Percentiles rank a stretch among this genome's conserved stretches.
Conservation (phyloP, 257 asterid species). For the Vinca minor region DNA sequence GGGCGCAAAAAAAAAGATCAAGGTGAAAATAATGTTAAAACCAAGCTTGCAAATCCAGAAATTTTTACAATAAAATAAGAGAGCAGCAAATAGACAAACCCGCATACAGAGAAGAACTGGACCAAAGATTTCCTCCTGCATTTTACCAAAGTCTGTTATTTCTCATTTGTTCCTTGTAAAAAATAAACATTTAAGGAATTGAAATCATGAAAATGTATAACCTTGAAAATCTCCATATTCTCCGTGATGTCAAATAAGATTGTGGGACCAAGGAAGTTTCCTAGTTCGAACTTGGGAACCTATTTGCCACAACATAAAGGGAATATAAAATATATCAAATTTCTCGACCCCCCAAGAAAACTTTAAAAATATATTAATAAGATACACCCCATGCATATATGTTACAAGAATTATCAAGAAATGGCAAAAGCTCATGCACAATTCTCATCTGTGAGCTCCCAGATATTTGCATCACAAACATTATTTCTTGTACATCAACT, state of each 20-base stretch:
- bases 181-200: slow-evolving; percentile 1
- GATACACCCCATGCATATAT: background rate
- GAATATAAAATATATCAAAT: slow-evolving; percentile 12
- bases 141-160: slow-evolving; percentile 17
- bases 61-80: background rate
- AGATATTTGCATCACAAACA: background rate
- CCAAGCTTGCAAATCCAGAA: background rate
- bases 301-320: slow-evolving; percentile 23
- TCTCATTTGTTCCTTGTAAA: background rate
- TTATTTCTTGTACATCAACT: background rate
- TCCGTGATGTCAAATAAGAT: slow-evolving; percentile 65
- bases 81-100: slow-evolving; percentile 27
- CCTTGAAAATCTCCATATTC: slow-evolving; percentile 71
- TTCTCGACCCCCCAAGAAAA: background rate
- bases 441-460: background rate
- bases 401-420: background rate
- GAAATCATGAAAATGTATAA: slow-evolving; percentile 12
- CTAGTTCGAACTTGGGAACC: slow-evolving; percentile 69
- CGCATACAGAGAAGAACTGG: slow-evolving; percentile 83
- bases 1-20: slow-evolving; percentile 11
- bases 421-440: background rate
- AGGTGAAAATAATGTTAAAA: background rate
- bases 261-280: slow-evolving; percentile 81
- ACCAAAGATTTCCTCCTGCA: slow-evolving; percentile 74
- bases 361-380: background rate